A percentile compares a stretch with the other conserved stretches of the same genome.
phyloP scores from a whole-genome alignment of 208 protist species.

The Trypanosomatidae sp. region DNA sequence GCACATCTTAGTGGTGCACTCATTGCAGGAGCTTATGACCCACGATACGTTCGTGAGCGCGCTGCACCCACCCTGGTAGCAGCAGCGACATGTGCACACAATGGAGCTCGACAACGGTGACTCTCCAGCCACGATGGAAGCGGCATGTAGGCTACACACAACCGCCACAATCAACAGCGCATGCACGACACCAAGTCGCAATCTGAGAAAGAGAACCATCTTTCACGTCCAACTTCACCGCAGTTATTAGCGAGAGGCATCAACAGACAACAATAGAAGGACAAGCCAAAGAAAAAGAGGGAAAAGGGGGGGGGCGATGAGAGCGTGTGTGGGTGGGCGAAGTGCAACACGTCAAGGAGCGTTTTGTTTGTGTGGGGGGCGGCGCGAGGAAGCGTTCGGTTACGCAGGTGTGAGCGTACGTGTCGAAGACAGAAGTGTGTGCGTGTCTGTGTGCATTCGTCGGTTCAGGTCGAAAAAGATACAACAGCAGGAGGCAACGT shows the following conservation, averaged over 20 bases:
- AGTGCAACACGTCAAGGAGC: background rate
- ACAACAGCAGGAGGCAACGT: background rate
- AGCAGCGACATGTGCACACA: slow-evolving; percentile 79
- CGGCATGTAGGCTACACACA: background rate
- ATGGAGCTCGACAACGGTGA: slow-evolving; percentile 23
- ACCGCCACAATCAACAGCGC: background rate
- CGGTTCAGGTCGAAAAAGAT: background rate
- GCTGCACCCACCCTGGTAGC: slow-evolving; percentile 74
- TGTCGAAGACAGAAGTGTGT: background rate
- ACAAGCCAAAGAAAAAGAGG: background rate
- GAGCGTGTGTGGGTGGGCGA: background rate
- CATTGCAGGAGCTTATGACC: slow-evolving; percentile 42
- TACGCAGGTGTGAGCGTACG: background rate
- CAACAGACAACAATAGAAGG: background rate
- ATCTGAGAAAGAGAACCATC: background rate
- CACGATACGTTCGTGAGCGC: slow-evolving; percentile 50
- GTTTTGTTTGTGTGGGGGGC: background rate
- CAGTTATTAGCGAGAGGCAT: too few species aligned
- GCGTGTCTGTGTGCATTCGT: background rate
- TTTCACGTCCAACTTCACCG: too few species aligned
- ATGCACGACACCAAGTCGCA: background rate
- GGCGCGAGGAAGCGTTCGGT: background rate
- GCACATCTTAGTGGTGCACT: slow-evolving; percentile 60
- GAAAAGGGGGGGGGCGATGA: background rate
- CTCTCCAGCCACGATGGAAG: background rate